Base-by-base conservation (phyloP, 2,329 filamentous ascomycete species). In the Pseudopithomyces maydicus region DNA sequence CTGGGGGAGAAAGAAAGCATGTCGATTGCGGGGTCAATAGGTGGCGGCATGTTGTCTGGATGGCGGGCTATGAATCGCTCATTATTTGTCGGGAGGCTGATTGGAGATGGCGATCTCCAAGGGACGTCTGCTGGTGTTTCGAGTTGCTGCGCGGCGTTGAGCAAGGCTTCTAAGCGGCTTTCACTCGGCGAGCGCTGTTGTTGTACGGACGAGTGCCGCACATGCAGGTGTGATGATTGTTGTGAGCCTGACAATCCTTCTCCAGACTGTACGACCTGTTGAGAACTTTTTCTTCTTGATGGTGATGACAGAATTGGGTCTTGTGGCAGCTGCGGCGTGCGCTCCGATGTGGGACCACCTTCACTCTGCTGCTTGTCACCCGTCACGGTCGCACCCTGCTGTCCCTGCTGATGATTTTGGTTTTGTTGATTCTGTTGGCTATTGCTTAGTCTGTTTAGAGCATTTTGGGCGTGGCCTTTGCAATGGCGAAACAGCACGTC, bases 401-500 rank as follows among this genome's bases (percentile, higher is more conserved):
- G 53, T 67, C 65, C 52, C 55, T 54, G 17, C 54, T 61, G 74
- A 58, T 53, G 70, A 60, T 65, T 69, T 58, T 56, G 59, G 45
- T 56, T 67, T 63, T 65, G 56, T 56, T 67, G 69, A 61, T 61
- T 42, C 68, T 72, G 62, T 57, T 67, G 54, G 59, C 58, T 67
- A 62, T 68, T 64, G 61, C 67, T 70, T 68, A 74, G 59, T 61
- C 74, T 63, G 58, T 74, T 75, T 55, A 74, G 57, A 22, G 71
- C 69, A 59, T 76, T 76, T 43, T 80, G 77, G 46, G 74, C 78
- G 64, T 82, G 80, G 51, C 80, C 78, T 74, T 82, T 82, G 64
- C 79, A 80, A 67, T 82, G 81, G 38, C 81, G 78, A 56, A 80
- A 82, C 44, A 83, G 62, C 44, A 83, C 79, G 72, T 81, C 79